These are phyloP conservation scores for Amphibolis antarctica DNA, from an alignment of 106 monocot species.

Conservation along the genomic window DNA sequence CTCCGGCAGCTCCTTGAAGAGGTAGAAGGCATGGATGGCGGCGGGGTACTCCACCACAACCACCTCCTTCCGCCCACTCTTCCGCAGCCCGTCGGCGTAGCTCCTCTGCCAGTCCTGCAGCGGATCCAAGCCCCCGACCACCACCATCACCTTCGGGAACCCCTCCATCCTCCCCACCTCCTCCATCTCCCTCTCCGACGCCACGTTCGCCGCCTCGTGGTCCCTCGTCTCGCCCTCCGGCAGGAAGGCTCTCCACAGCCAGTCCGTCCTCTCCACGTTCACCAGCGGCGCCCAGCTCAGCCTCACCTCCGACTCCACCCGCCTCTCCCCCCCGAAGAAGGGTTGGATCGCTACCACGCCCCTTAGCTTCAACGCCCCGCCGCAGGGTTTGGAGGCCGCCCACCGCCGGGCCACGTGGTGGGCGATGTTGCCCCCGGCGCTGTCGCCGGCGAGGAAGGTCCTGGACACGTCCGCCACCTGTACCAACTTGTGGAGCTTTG, in stretches of 20 bases:
- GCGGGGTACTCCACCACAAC: slow-evolving; percentile 11
- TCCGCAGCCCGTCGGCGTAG: slow-evolving; percentile 12
- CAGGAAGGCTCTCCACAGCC: slow-evolving; percentile 22
- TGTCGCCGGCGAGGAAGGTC: slow-evolving; percentile 21
- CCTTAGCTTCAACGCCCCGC: not conserved
- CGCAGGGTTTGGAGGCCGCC: not conserved
- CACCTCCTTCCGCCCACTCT: slow-evolving; percentile 13
- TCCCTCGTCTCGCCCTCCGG: slow-evolving; percentile 6
- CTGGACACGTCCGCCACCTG: slow-evolving; percentile 4
- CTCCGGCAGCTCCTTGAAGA: slow-evolving; percentile 13
- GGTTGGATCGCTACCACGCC: slow-evolving; percentile 19
- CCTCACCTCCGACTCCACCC: slow-evolving; percentile 14
- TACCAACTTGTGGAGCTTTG: not conserved
- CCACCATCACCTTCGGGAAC: slow-evolving; percentile 15
- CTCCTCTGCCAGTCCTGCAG: slow-evolving; percentile 21
- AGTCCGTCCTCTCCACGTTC: slow-evolving; percentile 15
- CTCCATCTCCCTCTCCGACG: not conserved
- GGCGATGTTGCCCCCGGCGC: slow-evolving; percentile 25
- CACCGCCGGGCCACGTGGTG: slow-evolving; percentile 19
- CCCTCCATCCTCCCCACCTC: not conserved
- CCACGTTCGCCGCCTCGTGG: slow-evolving; percentile 16
- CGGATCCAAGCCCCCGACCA: slow-evolving; percentile 19
- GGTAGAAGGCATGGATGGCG: slow-evolving; percentile 15
- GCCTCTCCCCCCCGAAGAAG: slow-evolving; percentile 16
- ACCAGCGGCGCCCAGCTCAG: slow-evolving; percentile 4